phyloP scores from a whole-genome alignment of 257 asterid genomes.

The Eustoma russellianum region DNA sequence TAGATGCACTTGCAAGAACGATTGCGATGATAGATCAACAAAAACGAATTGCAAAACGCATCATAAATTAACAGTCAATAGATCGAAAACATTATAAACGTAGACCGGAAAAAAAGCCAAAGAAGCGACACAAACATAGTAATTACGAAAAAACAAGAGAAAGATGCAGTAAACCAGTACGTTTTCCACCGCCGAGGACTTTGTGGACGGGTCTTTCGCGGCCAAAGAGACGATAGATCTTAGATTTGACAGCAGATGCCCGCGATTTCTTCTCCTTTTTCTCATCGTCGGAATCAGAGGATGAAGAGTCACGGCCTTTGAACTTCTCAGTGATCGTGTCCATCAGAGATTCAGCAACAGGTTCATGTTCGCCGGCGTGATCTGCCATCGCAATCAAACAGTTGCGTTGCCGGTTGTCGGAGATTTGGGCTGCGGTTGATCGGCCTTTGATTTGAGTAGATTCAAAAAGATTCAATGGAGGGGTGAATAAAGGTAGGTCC shows the following conservation, averaged over 20 bases:
- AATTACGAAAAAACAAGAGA: neutral
- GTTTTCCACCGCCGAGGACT: slow-evolving; percentile 88
- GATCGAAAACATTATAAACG: neutral
- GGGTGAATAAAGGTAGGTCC: no score
- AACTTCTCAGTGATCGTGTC: slow-evolving; percentile 67
- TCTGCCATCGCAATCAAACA: slow-evolving; percentile 47
- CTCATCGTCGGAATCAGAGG: slow-evolving; percentile 58
- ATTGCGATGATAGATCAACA: no score
- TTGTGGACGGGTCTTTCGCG: slow-evolving; percentile 75
- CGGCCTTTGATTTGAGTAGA: no score
- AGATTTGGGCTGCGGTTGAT: no score
- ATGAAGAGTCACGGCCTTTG: slow-evolving; percentile 55
- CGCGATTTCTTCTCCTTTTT: slow-evolving; percentile 36
- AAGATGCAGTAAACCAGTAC: slow-evolving; percentile 28
- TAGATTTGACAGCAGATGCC: slow-evolving; percentile 36
- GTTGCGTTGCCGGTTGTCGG: slow-evolving; percentile 22
- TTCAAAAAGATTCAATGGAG: no score
- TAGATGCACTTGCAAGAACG: no score
- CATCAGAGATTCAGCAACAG: slow-evolving; percentile 49
- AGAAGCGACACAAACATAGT: neutral
- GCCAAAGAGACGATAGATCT: slow-evolving; percentile 90
- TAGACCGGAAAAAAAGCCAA: neutral
- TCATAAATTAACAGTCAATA: no score
- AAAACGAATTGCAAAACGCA: no score
- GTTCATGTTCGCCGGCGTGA: slow-evolving; percentile 44